phyloP scores from a whole-genome alignment of 2,329 filamentous ascomycete genomes.

The Colletotrichum australisinense region DNA sequence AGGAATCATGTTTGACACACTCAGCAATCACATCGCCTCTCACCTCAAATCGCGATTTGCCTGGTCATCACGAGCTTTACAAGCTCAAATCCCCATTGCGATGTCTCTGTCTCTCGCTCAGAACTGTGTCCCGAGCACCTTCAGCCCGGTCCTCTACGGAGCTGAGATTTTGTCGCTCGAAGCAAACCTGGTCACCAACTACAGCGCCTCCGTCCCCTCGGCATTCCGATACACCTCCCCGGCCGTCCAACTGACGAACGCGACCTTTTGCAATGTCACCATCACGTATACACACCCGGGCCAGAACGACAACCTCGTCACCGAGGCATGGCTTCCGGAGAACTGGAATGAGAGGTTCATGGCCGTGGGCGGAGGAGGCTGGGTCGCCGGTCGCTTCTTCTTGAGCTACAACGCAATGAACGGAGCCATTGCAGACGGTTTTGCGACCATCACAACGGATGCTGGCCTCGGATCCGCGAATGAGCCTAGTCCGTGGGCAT shows the following conservation, averaged over 20 bases:
- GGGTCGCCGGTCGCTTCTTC: conserved; percentile 37
- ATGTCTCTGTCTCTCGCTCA: conserved; percentile 9
- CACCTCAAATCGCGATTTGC: not conserved
- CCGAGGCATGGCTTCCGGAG: conserved; percentile 42
- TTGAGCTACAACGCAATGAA: conserved; percentile 35
- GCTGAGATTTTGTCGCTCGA: conserved; percentile 29
- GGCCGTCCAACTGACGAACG: conserved; percentile 32
- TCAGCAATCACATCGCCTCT: too few relatives aligned
- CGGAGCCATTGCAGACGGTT: conserved; percentile 38
- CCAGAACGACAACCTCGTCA: conserved; percentile 38
- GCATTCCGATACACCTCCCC: conserved; percentile 18
- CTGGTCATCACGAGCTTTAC: not conserved
- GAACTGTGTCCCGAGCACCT: not conserved
- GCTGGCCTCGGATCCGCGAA: conserved; percentile 28
- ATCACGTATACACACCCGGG: conserved; percentile 16
- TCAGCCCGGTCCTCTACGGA: conserved; percentile 26
- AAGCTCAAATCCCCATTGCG: not conserved
- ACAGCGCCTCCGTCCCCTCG: conserved; percentile 17
- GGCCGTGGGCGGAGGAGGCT: conserved; percentile 46
- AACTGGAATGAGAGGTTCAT: conserved; percentile 45
- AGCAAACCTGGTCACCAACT: conserved; percentile 34
- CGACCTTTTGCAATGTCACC: conserved; percentile 17
- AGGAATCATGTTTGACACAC: too few relatives aligned
- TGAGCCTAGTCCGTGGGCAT: conserved; percentile 35
- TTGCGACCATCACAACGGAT: conserved; percentile 38